phyloP scores from a whole-genome alignment of 257 asterid species.

The Solanum tarapatanum region DNA sequence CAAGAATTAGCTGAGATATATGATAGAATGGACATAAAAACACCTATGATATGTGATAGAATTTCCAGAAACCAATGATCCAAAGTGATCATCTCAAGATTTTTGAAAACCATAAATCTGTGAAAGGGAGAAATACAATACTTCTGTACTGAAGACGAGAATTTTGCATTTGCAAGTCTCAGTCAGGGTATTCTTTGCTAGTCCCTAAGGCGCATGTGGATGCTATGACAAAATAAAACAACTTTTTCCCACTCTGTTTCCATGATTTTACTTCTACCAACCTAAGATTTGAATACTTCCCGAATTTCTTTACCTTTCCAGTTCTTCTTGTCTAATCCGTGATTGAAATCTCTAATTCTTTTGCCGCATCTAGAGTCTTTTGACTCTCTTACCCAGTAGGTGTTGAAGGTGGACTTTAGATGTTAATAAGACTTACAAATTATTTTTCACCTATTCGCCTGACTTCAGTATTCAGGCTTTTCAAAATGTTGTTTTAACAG shows the following conservation, averaged over 20 bases:
- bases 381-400: background rate
- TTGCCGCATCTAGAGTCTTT: background rate
- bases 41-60: background rate
- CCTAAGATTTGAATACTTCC: background rate
- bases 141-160: background rate
- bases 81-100: background rate
- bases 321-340: background rate
- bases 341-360: background rate
- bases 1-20: background rate
- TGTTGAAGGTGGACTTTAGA: background rate
- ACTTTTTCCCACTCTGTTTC: background rate
- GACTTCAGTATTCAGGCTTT: background rate
- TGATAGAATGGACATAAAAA: background rate
- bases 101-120: background rate
- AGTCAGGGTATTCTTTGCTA: background rate
- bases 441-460: background rate
- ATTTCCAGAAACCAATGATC: background rate
- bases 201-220: background rate
- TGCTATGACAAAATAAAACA: background rate
- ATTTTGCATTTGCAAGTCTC: background rate
- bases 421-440: background rate
- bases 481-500: background rate
- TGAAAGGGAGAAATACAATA: background rate
- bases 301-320: background rate
- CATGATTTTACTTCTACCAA: constrained; percentile 1